phyloP scores from a whole-genome alignment of 169 alveolate species.

The Plasmodium gallinaceum region DNA sequence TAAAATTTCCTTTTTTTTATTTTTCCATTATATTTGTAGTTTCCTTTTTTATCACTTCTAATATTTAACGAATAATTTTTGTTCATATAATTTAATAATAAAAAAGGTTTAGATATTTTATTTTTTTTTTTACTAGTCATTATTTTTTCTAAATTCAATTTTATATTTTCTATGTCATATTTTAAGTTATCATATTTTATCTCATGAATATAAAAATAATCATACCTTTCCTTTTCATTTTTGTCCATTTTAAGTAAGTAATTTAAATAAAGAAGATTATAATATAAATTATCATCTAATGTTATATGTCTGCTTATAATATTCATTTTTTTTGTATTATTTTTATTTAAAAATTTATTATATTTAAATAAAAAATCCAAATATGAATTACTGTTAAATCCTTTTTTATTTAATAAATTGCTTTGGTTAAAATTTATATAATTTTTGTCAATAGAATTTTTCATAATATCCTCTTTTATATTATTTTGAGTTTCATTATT shows the following conservation, averaged over 20 bases:
- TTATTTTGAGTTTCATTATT: not conserved
- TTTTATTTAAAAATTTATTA: slow-evolving; percentile 22
- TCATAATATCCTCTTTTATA: not conserved
- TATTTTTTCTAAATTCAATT: slow-evolving; percentile 25
- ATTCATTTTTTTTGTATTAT: slow-evolving; percentile 22
- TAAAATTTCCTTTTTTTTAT: not conserved
- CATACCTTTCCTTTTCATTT: slow-evolving; percentile 30
- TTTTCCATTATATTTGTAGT: slow-evolving; percentile 8
- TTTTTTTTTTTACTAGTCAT: slow-evolving; percentile 17
- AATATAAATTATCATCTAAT: slow-evolving; percentile 29
- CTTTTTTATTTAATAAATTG: not conserved
- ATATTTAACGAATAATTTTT: slow-evolving; percentile 39
- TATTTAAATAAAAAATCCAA: slow-evolving; percentile 21
- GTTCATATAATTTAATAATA: slow-evolving; percentile 27
- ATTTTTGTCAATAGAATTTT: not conserved
- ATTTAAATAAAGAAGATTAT: slow-evolving; percentile 13
- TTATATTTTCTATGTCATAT: slow-evolving; percentile 42
- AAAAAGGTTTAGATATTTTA: not conserved
- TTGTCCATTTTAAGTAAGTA: not conserved
- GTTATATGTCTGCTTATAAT: not conserved
- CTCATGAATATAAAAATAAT: slow-evolving; percentile 45
- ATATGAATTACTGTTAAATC: not conserved
- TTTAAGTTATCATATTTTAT: slow-evolving; percentile 26
- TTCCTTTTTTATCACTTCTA: slow-evolving; percentile 27
- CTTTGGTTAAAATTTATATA: not conserved